Percentiles rank a stretch among this genome's conserved stretches.
These are phyloP conservation scores for Aspergillus transmontanensis DNA, from an alignment of 2,329 filamentous ascomycete genomes.

Conservation along the genomic window DNA sequence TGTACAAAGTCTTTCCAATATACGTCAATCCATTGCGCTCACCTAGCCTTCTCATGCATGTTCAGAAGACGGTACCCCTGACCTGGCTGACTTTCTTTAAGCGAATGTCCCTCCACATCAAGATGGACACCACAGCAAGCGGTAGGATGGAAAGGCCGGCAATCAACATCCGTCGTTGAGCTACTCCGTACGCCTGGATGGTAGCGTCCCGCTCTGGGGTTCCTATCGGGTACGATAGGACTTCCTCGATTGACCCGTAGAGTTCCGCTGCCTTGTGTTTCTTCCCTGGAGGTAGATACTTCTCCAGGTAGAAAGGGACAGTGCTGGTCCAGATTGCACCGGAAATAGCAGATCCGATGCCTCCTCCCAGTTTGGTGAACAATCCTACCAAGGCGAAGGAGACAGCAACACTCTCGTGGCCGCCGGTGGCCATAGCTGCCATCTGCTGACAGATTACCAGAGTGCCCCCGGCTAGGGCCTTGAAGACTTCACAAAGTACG, in stretches of 20 bases:
- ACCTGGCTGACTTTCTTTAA: slow-evolving; percentile 11
- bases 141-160: slow-evolving; percentile 25
- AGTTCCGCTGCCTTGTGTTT: slow-evolving; percentile 21
- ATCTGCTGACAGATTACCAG: slow-evolving; percentile 26
- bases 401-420: slow-evolving; percentile 26
- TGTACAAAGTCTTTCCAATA: neutral
- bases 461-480: slow-evolving; percentile 23
- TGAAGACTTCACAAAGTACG: slow-evolving; percentile 25
- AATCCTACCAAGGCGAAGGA: slow-evolving; percentile 25
- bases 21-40: neutral
- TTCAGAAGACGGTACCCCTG: slow-evolving; percentile 12
- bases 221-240: slow-evolving; percentile 42
- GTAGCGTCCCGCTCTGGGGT: slow-evolving; percentile 48
- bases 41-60: neutral
- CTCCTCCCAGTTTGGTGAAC: slow-evolving; percentile 25
- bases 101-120: slow-evolving; percentile 12
- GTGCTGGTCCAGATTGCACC: slow-evolving; percentile 28
- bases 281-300: slow-evolving; percentile 17
- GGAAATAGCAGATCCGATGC: slow-evolving; percentile 25
- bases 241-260: slow-evolving; percentile 17
- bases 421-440: slow-evolving; percentile 25
- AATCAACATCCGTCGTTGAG: slow-evolving; percentile 49
- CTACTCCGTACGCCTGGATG: slow-evolving; percentile 49
- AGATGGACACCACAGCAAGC: slow-evolving; percentile 2
- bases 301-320: slow-evolving; percentile 19